Percentiles rank a stretch among this genome's conserved stretches.
Evolutionary conservation across 345 rosid genomes (phyloP).

Genomic region (Toxicodendron radicans): DNA sequence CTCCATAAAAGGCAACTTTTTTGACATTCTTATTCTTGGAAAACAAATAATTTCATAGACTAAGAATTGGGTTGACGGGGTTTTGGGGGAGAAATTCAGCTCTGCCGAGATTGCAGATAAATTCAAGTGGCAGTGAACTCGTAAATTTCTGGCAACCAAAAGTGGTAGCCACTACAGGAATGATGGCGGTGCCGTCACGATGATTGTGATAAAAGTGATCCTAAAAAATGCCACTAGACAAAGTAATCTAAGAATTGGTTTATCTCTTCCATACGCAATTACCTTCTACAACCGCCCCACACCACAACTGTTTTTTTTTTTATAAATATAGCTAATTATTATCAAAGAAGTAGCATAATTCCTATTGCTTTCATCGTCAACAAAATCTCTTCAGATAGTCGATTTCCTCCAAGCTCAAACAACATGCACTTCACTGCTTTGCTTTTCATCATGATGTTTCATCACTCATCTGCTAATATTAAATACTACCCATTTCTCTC

Average conservation of each 20-base stretch:
- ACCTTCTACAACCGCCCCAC: neutral
- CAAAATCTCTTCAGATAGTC: neutral
- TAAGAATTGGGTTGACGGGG: too few relatives aligned
- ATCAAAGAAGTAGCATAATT: neutral
- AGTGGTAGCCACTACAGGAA: neutral
- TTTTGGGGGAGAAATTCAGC: too few relatives aligned
- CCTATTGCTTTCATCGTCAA: neutral
- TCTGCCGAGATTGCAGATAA: too few relatives aligned
- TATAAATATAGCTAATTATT: neutral
- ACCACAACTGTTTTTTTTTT: too few relatives aligned
- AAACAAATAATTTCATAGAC: too few relatives aligned
- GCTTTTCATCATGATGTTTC: neutral
- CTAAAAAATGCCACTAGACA: neutral
- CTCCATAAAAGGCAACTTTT: too few relatives aligned
- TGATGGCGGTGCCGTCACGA: conserved; percentile 10
- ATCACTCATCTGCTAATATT: neutral
- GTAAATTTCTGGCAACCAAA: neutral
- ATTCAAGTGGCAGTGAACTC: too few relatives aligned
- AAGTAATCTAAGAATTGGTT: neutral
- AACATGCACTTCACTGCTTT: neutral
- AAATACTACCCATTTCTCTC: conserved; percentile 1
- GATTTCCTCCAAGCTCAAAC: neutral
- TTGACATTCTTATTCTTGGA: too few relatives aligned
- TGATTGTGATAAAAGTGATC: neutral
- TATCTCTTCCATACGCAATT: neutral